Evolutionary conservation across 2,329 filamentous ascomycete genomes (phyloP).

Genomic region (Fusarium drepaniforme): DNA sequence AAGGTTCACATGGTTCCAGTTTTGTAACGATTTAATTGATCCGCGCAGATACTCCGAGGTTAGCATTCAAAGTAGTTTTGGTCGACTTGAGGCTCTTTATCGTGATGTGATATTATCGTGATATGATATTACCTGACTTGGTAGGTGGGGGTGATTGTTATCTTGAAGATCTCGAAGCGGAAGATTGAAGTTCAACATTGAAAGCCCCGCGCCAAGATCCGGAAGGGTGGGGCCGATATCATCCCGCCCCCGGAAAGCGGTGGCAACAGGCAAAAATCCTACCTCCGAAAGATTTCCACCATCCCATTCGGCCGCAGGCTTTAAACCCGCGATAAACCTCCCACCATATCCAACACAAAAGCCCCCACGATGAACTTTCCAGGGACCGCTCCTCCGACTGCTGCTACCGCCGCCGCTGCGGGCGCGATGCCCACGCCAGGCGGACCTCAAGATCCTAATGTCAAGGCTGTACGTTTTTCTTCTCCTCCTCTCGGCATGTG

Average conservation of each 20-base stretch:
- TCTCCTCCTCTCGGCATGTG: background rate
- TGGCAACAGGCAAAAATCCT: constrained; percentile 56
- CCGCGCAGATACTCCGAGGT: background rate
- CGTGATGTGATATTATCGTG: background rate
- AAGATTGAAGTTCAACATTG: background rate
- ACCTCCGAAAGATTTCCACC: constrained; percentile 41
- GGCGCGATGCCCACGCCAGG: constrained; percentile 40
- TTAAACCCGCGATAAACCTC: constrained; percentile 33
- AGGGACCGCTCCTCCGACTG: constrained; percentile 41
- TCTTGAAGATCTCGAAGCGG: background rate
- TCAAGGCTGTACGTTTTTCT: constrained; percentile 60
- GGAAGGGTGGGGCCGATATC: constrained; percentile 39
- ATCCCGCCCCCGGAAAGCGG: constrained; percentile 47
- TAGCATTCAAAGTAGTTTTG: background rate
- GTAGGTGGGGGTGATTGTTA: background rate
- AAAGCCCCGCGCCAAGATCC: constrained; percentile 12
- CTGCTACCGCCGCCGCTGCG: constrained; percentile 30
- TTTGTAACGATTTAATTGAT: constrained; percentile 10
- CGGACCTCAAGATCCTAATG: constrained; percentile 62
- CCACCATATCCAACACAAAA: background rate
- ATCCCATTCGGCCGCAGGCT: constrained; percentile 26
- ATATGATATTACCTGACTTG: background rate
- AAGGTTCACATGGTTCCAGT: constrained; percentile 7
- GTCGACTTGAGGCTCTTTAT: background rate
- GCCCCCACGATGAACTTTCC: constrained; percentile 54